Evolutionary conservation across 1,139 yeast genomes (phyloP), one percentile per base, ranked within the genome.

Genomic region (Pichia sp.): DNA sequence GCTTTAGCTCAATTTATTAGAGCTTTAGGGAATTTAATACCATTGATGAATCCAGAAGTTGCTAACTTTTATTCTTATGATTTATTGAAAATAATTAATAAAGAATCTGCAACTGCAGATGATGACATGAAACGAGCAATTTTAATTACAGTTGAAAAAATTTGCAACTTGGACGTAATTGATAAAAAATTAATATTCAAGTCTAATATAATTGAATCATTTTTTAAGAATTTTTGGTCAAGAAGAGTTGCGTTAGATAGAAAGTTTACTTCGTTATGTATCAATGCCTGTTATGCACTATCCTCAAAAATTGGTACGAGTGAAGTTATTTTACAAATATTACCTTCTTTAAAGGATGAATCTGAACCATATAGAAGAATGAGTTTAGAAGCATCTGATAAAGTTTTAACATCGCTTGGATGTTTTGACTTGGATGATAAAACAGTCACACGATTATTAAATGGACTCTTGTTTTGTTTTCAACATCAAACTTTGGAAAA

Each of bases 121-220:
- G 96, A 87, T 51, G 97, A 90, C 45, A 85, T 92, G 94, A 80
- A 79, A 56, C 76, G 76, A 51, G 76, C 92, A 0, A 83, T 90
- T 4, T 64, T 92, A 43, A 68, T 68, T 31, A 82, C 79, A 8
- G 65, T 81, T 16, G 81, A 76, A 49, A 81, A 78, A 51, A 76
- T 84, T 55, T 64, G 79, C 26, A 62, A 68, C 2, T 67, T 80
- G 1, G 78, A 76, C 16, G 74, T 76, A 11, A 70, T 80, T 22
- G 73, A 78, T 5, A 68, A 73, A 8, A 59, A 55, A 16, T 71
- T 70, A 46, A 58, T 81, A 24, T 64, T 66, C 33, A 71, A 69
- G 4, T 77, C 77, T 27, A 73, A 86, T 1, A 58, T 82, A 8
- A 40, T 51, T 4, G 76, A 77, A 0, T 76, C 82, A 0, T 87